Evolutionary conservation across 495 filamentous ascomycete genomes (phyloP).

Genomic region (Aspergillus bridgeri): DNA sequence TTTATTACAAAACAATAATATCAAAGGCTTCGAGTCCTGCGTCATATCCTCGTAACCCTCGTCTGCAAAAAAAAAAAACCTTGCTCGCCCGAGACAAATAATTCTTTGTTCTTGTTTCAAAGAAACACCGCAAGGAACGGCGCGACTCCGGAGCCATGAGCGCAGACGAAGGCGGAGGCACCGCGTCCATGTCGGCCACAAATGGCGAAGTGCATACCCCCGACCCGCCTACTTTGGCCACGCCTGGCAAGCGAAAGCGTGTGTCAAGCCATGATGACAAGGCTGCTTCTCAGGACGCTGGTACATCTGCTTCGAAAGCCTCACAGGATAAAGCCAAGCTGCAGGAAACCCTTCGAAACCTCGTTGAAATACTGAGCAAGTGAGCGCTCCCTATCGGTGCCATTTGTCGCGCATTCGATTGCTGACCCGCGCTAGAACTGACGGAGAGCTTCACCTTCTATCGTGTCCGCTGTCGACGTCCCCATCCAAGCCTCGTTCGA

Average conservation of each 20-base stretch:
- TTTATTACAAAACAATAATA: not conserved
- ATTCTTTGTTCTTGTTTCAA: conserved; percentile 24
- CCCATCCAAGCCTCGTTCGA: conserved; percentile 43
- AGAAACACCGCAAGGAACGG: conserved; percentile 18
- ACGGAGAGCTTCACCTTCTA: conserved; percentile 42
- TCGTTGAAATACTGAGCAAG: conserved; percentile 40
- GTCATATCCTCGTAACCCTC: not conserved
- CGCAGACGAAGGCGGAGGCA: conserved; percentile 40
- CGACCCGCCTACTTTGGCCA: conserved; percentile 34
- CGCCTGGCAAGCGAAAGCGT: conserved; percentile 47
- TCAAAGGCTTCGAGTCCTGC: not conserved
- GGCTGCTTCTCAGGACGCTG: conserved; percentile 26
- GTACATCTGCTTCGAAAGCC: conserved; percentile 18
- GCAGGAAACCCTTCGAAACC: conserved; percentile 39
- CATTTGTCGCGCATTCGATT: not conserved
- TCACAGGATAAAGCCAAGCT: conserved; percentile 34
- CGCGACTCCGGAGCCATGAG: conserved; percentile 40
- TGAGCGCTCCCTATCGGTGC: conserved; percentile 13
- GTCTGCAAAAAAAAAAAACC: not conserved
- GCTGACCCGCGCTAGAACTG: conserved; percentile 34
- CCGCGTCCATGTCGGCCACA: conserved; percentile 31
- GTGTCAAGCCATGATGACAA: conserved; percentile 40
- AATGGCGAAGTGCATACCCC: conserved; percentile 38
- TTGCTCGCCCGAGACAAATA: not conserved
- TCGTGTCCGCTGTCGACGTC: conserved; percentile 41